Percentiles rank a stretch among this genome's conserved stretches.
phyloP scores from a whole-genome alignment of 2,329 filamentous ascomycete species.

The Aspergillus viridinutans region DNA sequence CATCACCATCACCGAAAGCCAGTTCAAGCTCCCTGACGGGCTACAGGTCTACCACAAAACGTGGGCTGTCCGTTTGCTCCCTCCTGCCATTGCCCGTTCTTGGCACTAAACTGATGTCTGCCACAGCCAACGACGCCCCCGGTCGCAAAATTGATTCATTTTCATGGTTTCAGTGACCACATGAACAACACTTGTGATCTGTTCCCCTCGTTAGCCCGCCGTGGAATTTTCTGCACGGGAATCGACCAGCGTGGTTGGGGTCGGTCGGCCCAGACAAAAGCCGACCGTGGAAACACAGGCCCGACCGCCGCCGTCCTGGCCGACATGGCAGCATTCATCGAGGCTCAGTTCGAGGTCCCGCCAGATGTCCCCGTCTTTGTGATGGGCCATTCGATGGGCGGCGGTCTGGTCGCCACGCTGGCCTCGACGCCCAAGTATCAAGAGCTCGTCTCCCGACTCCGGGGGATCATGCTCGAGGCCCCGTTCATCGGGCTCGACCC shows the following conservation, averaged over 20 bases:
- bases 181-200: slow-evolving; percentile 7
- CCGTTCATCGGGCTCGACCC: slow-evolving; percentile 5
- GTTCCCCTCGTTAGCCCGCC: slow-evolving; percentile 2
- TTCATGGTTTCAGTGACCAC: slow-evolving; percentile 10
- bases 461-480: slow-evolving; percentile 1
- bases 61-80: slow-evolving; percentile 6
- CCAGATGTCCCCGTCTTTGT: slow-evolving; percentile 1
- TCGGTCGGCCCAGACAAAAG: slow-evolving; percentile 2
- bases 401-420: slow-evolving; percentile 1
- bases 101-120: not conserved
- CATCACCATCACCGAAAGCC: slow-evolving; percentile 4
- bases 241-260: slow-evolving; percentile 10
- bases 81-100: not conserved
- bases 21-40: slow-evolving; percentile 5
- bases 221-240: slow-evolving; percentile 2
- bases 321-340: not conserved
- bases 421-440: slow-evolving; percentile 4
- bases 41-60: slow-evolving; percentile 8
- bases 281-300: slow-evolving; percentile 7
- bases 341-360: not conserved
- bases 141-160: slow-evolving; percentile 5
- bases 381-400: slow-evolving; percentile 4
- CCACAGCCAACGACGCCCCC: not conserved
- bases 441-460: slow-evolving; percentile 1
- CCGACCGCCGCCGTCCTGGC: slow-evolving; percentile 4